phyloP scores from a whole-genome alignment of 2,329 filamentous ascomycete genomes.

The Cryphonectria radicalis region DNA sequence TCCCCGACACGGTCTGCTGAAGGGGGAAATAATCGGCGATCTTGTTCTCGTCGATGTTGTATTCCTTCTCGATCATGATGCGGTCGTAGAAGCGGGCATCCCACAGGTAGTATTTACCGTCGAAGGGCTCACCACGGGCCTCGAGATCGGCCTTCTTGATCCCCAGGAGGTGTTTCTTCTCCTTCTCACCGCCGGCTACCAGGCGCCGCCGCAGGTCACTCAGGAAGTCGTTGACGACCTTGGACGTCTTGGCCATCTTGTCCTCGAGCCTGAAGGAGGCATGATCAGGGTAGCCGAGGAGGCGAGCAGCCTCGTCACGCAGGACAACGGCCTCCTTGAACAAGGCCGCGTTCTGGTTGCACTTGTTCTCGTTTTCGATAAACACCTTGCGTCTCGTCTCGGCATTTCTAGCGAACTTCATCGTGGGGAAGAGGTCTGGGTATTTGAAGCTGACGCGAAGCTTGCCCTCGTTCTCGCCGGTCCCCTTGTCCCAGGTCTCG shows the following conservation, averaged over 20 bases:
- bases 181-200: conserved; percentile 69
- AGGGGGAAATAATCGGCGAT: conserved; percentile 87
- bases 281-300: conserved; percentile 78
- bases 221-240: conserved; percentile 74
- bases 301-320: conserved; percentile 76
- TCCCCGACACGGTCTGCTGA: conserved; percentile 71
- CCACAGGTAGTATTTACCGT: conserved; percentile 81
- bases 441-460: conserved; percentile 82
- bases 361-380: conserved; percentile 81
- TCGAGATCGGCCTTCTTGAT: conserved; percentile 74
- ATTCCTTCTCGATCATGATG: conserved; percentile 80
- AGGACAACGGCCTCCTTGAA: conserved; percentile 77
- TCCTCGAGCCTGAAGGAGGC: conserved; percentile 77
- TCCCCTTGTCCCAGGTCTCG: conserved; percentile 70
- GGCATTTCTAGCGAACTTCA: conserved; percentile 76
- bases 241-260: conserved; percentile 82
- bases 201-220: conserved; percentile 70
- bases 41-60: conserved; percentile 76
- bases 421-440: conserved; percentile 75
- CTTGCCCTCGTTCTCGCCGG: conserved; percentile 71
- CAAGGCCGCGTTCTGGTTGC: conserved; percentile 71
- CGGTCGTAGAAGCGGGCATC: conserved; percentile 81
- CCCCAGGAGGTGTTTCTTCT: conserved; percentile 70
- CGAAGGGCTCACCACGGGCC: conserved; percentile 60
- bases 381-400: conserved; percentile 72